A percentile compares a stretch with the other conserved stretches of the same genome.
Evolutionary conservation across 805 yeast genomes (phyloP).

Genomic region (Kodamaea hsintzibuensis): DNA sequence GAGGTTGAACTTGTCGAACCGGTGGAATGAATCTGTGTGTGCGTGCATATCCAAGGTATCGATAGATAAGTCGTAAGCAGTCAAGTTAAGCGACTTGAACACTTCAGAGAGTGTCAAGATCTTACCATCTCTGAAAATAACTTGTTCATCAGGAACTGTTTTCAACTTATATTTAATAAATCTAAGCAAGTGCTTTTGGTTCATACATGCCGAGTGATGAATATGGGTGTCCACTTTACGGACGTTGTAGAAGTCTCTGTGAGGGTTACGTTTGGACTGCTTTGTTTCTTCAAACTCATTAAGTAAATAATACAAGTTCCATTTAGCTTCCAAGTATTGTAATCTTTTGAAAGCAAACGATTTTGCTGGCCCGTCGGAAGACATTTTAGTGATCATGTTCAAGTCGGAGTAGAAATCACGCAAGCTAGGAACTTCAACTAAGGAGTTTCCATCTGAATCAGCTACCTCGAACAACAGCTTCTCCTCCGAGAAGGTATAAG

Average conservation of each 20-base stretch:
- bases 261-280: slow-evolving; percentile 90
- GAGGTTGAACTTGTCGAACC: slow-evolving; percentile 95
- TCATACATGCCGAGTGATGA: slow-evolving; percentile 99
- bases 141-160: slow-evolving; percentile 82
- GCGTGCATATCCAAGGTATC: slow-evolving; percentile 99
- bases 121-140: slow-evolving; percentile 90
- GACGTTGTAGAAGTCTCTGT: slow-evolving; percentile 94
- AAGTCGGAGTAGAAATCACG: slow-evolving; percentile 84
- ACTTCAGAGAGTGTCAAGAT: slow-evolving; percentile 85
- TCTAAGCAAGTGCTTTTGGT: slow-evolving; percentile 92
- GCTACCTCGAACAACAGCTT: slow-evolving; percentile 67
- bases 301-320: slow-evolving; percentile 85
- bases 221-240: slow-evolving; percentile 98
- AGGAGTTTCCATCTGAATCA: slow-evolving; percentile 31
- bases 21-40: slow-evolving; percentile 95
- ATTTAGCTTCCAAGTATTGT: slow-evolving; percentile 92
- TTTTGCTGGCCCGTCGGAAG: slow-evolving; percentile 95
- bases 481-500: slow-evolving; percentile 52
- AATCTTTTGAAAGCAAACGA: slow-evolving; percentile 93
- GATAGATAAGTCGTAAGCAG: slow-evolving; percentile 93
- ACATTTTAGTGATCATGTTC: slow-evolving; percentile 67
- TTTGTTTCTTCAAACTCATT: slow-evolving; percentile 93
- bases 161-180: slow-evolving; percentile 94
- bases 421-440: slow-evolving; percentile 74
- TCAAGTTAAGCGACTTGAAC: slow-evolving; percentile 82